A percentile compares a stretch with the other conserved stretches of the same genome.
Evolutionary conservation across 2,329 filamentous ascomycete genomes (phyloP).

Genomic region (Apiospora pterosperma): DNA sequence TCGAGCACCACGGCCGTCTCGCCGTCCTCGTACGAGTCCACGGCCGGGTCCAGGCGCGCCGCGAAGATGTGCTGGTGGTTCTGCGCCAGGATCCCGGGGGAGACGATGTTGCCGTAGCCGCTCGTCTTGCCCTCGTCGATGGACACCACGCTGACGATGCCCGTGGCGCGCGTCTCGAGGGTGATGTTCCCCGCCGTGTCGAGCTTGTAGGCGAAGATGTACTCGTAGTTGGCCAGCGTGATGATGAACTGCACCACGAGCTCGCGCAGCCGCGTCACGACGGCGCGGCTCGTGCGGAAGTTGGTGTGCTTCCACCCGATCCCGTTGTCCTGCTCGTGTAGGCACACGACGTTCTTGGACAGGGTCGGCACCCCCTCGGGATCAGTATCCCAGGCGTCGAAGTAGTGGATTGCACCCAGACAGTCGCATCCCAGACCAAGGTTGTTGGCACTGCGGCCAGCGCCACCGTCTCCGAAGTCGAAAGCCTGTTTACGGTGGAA

Average conservation of each 20-base stretch:
- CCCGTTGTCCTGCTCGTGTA: conserved; percentile 68
- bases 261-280: conserved; percentile 58
- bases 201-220: conserved; percentile 63
- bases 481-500: conserved; percentile 67
- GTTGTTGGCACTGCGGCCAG: conserved; percentile 63
- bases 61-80: conserved; percentile 69
- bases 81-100: conserved; percentile 58
- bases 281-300: conserved; percentile 59
- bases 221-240: conserved; percentile 69
- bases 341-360: conserved; percentile 60
- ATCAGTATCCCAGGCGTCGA: conserved; percentile 48
- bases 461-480: conserved; percentile 65
- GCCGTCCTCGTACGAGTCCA: conserved; percentile 37
- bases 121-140: conserved; percentile 50
- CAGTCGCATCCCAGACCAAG: conserved; percentile 66
- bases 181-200: conserved; percentile 60
- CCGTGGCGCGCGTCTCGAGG: conserved; percentile 62
- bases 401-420: conserved; percentile 61
- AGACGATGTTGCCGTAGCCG: conserved; percentile 61
- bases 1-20: conserved; percentile 27
- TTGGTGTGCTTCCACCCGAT: conserved; percentile 72
- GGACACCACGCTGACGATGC: conserved; percentile 65
- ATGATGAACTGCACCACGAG: conserved; percentile 66
- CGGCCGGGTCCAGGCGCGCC: conserved; percentile 60
- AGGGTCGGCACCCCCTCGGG: conserved; percentile 50